Evolutionary conservation across 495 filamentous ascomycete genomes (phyloP).

Genomic region (Daldinia bambusicola): DNA sequence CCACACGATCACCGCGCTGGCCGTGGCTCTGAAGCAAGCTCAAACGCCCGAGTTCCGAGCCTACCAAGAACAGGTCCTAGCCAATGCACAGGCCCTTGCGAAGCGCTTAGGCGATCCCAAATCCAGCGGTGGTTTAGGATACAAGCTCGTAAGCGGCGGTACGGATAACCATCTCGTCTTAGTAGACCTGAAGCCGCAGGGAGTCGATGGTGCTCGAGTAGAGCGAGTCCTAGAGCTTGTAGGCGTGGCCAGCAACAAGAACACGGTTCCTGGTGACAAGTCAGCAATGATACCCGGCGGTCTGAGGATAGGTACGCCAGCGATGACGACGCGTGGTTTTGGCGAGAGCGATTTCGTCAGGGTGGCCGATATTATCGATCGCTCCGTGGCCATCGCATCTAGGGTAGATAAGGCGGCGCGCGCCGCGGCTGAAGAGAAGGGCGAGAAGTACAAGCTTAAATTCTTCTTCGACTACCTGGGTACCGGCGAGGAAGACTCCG

Average conservation of each 20-base stretch:
- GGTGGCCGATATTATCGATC: slow-evolving; percentile 93
- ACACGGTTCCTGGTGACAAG: slow-evolving; percentile 95
- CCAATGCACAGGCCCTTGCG: slow-evolving; percentile 87
- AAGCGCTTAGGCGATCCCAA: slow-evolving; percentile 75
- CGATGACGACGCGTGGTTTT: slow-evolving; percentile 97
- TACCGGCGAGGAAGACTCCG: slow-evolving; percentile 81
- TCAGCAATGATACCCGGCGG: slow-evolving; percentile 93
- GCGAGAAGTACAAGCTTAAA: slow-evolving; percentile 85
- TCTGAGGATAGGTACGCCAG: slow-evolving; percentile 90
- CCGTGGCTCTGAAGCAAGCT: slow-evolving; percentile 93
- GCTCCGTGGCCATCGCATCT: slow-evolving; percentile 85
- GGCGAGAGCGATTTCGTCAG: slow-evolving; percentile 84
- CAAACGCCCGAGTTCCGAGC: slow-evolving; percentile 86
- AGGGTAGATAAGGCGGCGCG: slow-evolving; percentile 82
- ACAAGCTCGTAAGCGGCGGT: slow-evolving; percentile 89
- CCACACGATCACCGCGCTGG: slow-evolving; percentile 95
- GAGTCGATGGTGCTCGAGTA: slow-evolving; percentile 90
- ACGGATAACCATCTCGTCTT: slow-evolving; percentile 98
- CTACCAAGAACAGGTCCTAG: slow-evolving; percentile 88
- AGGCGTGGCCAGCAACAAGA: slow-evolving; percentile 97
- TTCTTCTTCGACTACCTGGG: slow-evolving; percentile 86
- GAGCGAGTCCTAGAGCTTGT: slow-evolving; percentile 95
- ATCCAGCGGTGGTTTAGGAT: slow-evolving; percentile 81
- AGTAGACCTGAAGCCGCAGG: slow-evolving; percentile 91
- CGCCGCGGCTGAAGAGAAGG: slow-evolving; percentile 78